Evolutionary conservation across 805 yeast genomes (phyloP).

Genomic region (Cyberlindnera saturnus): DNA sequence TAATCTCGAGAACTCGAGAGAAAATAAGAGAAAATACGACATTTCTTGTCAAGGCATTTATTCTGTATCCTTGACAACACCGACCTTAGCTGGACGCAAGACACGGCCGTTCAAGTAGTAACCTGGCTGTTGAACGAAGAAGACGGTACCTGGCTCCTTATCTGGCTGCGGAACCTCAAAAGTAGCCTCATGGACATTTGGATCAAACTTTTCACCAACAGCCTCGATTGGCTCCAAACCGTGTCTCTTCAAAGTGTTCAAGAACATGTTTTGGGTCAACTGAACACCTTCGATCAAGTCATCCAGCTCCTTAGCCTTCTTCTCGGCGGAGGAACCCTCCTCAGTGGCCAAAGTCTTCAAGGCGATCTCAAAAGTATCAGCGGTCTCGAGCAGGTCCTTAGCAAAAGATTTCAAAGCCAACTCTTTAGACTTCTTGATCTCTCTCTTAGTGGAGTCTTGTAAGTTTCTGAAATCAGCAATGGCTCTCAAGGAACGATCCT

Average conservation of each 20-base stretch:
- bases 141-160: conserved; percentile 47
- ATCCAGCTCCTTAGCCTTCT: conserved; percentile 34
- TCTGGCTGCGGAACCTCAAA: conserved; percentile 49
- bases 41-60: background rate
- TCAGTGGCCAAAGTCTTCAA: conserved; percentile 21
- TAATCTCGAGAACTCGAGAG: no score
- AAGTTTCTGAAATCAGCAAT: conserved; percentile 26
- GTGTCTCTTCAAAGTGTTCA: conserved; percentile 42
- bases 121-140: conserved; percentile 49
- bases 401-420: conserved; percentile 25
- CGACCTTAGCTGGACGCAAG: conserved; percentile 53
- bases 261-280: conserved; percentile 43
- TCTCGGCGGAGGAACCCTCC: conserved; percentile 19
- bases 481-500: conserved; percentile 22
- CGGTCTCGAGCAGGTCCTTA: conserved; percentile 23
- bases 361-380: conserved; percentile 26
- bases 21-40: no score
- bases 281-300: conserved; percentile 46
- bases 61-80: conserved; percentile 40
- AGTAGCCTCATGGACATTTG: conserved; percentile 48
- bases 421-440: conserved; percentile 24
- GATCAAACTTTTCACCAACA: conserved; percentile 42
- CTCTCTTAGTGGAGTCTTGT: conserved; percentile 26
- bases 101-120: conserved; percentile 46
- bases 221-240: conserved; percentile 47